Conservation (phyloP, 2,329 filamentous ascomycete genomes). For the Aspergillus sp. region DNA sequence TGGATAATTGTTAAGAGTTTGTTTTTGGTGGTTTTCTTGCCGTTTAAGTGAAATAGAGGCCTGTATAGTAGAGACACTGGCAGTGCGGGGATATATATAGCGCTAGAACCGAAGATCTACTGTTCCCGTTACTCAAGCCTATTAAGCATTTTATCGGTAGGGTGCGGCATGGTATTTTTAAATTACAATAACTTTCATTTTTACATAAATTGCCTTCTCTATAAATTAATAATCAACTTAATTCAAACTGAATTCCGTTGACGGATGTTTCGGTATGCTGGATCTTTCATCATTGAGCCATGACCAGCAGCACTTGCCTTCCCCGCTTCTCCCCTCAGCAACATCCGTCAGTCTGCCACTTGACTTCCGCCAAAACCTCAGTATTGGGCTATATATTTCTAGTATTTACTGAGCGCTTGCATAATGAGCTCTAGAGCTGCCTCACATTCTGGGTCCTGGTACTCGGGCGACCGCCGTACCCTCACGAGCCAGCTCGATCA, state of each 20-base stretch:
- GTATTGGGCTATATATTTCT: neutral
- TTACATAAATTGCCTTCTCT: neutral
- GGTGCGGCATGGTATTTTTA: neutral
- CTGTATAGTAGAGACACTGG: neutral
- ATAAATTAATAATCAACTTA: neutral
- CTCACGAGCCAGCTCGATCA: conserved; percentile 70
- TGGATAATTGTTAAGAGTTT: neutral
- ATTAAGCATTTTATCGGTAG: neutral
- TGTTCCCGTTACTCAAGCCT: neutral
- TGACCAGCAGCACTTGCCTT: conserved; percentile 21
- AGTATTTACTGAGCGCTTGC: neutral
- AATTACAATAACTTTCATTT: neutral
- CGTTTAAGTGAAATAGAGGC: neutral
- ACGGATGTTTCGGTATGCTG: neutral
- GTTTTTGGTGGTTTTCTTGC: neutral
- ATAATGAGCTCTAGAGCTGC: conserved; percentile 54
- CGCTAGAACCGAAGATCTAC: conserved; percentile 10
- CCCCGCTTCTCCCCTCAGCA: conserved; percentile 28
- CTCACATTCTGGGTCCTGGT: conserved; percentile 87
- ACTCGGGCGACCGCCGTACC: conserved; percentile 60
- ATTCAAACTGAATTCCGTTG: neutral
- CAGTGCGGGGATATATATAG: conserved; percentile 17
- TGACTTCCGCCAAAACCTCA: neutral
- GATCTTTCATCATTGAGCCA: conserved; percentile 10
- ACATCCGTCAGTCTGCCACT: neutral